phyloP scores from a whole-genome alignment of 2,329 filamentous ascomycete genomes.

The Dactylella cylindrospora region DNA sequence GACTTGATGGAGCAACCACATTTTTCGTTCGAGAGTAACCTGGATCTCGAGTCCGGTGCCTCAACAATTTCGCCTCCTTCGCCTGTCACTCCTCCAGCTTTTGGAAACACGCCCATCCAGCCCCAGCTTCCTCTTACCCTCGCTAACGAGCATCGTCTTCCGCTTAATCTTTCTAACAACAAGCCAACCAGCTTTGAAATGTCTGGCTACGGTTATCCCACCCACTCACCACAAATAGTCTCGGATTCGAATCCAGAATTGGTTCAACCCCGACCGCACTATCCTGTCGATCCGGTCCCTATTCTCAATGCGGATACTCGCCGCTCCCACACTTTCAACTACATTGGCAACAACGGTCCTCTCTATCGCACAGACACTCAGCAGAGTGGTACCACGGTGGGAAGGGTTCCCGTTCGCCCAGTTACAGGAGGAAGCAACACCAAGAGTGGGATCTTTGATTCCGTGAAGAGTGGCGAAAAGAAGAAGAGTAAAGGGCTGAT shows the following conservation, averaged over 20 bases:
- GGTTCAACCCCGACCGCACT: constrained; percentile 37
- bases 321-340: constrained; percentile 16
- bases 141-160: constrained; percentile 24
- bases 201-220: constrained; percentile 20
- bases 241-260: constrained; percentile 34
- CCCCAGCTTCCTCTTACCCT: constrained; percentile 18
- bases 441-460: constrained; percentile 17
- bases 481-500: constrained; percentile 41
- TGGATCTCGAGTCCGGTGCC: constrained; percentile 38
- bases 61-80: constrained; percentile 41
- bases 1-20: constrained; percentile 22
- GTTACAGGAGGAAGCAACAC: constrained; percentile 2
- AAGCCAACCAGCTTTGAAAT: constrained; percentile 26
- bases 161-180: constrained; percentile 17
- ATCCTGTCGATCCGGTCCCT: constrained; percentile 30
- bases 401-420: constrained; percentile 12
- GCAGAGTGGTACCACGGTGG: constrained; percentile 19
- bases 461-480: constrained; percentile 18
- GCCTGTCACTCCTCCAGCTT: constrained; percentile 40
- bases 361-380: constrained; percentile 34
- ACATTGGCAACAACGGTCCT: neutral
- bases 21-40: constrained; percentile 37
- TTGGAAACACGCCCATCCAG: constrained; percentile 11
- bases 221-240: constrained; percentile 20
- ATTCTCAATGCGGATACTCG: constrained; percentile 17